Evolutionary conservation across 2,329 filamentous ascomycete genomes (phyloP).

Genomic region (Pseudocercospora fuligena): DNA sequence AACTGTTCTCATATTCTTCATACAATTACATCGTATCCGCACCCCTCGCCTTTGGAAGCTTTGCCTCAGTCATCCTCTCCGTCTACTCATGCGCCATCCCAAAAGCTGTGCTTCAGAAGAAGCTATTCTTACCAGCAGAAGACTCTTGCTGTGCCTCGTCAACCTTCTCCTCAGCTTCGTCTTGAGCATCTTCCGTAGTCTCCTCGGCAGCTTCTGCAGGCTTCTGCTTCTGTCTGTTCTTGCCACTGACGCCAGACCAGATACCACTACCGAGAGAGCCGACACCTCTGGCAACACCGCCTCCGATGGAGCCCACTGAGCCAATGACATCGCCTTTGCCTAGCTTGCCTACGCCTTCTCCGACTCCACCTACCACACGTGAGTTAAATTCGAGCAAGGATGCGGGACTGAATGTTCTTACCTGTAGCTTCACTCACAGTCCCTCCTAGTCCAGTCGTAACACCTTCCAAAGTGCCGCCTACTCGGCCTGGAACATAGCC

Average conservation of each 20-base stretch:
- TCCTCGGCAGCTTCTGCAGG: slow-evolving; percentile 19
- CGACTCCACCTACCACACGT: slow-evolving; percentile 40
- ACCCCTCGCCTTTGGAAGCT: too few relatives aligned
- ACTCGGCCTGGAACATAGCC: slow-evolving; percentile 45
- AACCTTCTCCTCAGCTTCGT: slow-evolving; percentile 21
- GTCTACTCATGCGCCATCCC: too few relatives aligned
- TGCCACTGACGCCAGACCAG: slow-evolving; percentile 40
- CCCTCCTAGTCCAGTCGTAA: slow-evolving; percentile 49
- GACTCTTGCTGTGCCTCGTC: slow-evolving; percentile 13
- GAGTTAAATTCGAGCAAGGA: slow-evolving; percentile 8
- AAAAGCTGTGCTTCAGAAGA: not conserved
- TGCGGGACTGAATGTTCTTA: not conserved
- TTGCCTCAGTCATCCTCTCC: not conserved
- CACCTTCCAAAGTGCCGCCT: slow-evolving; percentile 48
- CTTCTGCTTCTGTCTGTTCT: slow-evolving; percentile 31
- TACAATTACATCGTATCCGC: not conserved
- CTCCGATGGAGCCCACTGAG: slow-evolving; percentile 47
- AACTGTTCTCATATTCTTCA: too few relatives aligned
- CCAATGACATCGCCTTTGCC: slow-evolving; percentile 52
- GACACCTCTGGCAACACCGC: slow-evolving; percentile 44
- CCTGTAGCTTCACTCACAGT: slow-evolving; percentile 43
- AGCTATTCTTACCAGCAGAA: slow-evolving; percentile 16
- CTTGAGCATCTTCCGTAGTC: slow-evolving; percentile 25
- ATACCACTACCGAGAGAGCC: slow-evolving; percentile 37
- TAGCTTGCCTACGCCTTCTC: slow-evolving; percentile 52